Percentiles rank a stretch among this genome's conserved stretches.
These are phyloP conservation scores for Acacia crassicarpa DNA, from an alignment of 306 rosid species.

Conservation along the genomic window DNA sequence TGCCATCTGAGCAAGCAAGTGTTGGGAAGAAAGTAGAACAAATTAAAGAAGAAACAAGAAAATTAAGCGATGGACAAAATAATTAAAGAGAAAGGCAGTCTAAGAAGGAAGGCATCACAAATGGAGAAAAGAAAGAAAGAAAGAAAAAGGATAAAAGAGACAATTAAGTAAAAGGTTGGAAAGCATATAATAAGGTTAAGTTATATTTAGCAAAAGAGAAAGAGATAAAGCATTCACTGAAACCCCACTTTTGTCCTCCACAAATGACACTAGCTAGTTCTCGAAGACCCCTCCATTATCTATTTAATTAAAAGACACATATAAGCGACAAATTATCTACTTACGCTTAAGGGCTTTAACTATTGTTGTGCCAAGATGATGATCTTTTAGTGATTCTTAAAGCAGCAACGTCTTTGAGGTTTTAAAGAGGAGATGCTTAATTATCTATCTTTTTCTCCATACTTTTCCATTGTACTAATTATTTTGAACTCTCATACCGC, in stretches of 20 bases:
- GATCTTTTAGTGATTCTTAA: constrained; percentile 88
- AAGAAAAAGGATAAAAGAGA: constrained; percentile 22
- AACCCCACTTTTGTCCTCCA: constrained; percentile 46
- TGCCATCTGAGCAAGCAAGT: constrained; percentile 32
- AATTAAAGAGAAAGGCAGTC: constrained; percentile 37
- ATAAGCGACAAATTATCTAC: constrained; percentile 82
- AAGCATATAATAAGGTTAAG: constrained; percentile 35
- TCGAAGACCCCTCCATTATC: constrained; percentile 39
- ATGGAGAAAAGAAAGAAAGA: constrained; percentile 3
- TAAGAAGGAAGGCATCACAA: constrained; percentile 52
- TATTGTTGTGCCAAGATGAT: constrained; percentile 66
- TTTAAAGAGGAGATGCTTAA: constrained; percentile 77
- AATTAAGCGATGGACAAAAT: background rate
- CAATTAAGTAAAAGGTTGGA: constrained; percentile 30
- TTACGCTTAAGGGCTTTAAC: constrained; percentile 64
- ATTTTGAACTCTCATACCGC: constrained; percentile 52
- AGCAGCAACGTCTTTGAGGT: constrained; percentile 76
- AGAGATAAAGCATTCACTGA: constrained; percentile 31
- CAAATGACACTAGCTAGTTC: constrained; percentile 49
- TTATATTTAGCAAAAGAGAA: constrained; percentile 32
- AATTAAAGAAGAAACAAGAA: constrained; percentile 13
- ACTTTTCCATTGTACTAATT: constrained; percentile 30
- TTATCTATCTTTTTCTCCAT: constrained; percentile 58
- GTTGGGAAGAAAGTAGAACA: constrained; percentile 23
- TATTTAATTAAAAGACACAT: constrained; percentile 56